A percentile compares a stretch with the other conserved stretches of the same genome.
Evolutionary conservation across 2,329 filamentous ascomycete species (phyloP).

Genomic region (Paecilomyces formosus): DNA sequence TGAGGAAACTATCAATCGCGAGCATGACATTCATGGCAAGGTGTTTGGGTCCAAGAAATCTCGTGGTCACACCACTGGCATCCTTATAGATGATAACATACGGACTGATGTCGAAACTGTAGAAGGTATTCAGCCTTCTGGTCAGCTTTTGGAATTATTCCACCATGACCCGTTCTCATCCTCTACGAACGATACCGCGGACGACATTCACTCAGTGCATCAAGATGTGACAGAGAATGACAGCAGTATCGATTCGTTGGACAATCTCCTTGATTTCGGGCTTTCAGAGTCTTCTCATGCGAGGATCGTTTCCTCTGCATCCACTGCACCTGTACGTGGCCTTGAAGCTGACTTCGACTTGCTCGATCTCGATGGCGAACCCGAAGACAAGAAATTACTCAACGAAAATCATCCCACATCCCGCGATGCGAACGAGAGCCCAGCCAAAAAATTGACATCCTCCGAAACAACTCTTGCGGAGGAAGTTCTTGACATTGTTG

Average conservation of each 20-base stretch:
- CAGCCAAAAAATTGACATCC: not conserved
- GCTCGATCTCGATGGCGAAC: slow-evolving; percentile 10
- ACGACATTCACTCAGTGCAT: not conserved
- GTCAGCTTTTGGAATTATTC: slow-evolving; percentile 28
- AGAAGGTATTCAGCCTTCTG: slow-evolving; percentile 23
- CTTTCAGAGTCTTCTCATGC: slow-evolving; percentile 1
- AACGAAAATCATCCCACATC: not conserved
- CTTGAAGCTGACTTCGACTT: slow-evolving; percentile 2
- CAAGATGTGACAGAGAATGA: not conserved
- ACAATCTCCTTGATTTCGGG: slow-evolving; percentile 15
- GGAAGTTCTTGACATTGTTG: slow-evolving; percentile 12
- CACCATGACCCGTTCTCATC: slow-evolving; percentile 6
- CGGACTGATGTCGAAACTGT: slow-evolving; percentile 22
- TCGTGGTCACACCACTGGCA: not conserved
- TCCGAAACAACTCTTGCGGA: not conserved
- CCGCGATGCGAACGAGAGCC: not conserved
- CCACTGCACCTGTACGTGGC: not conserved
- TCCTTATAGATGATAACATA: not conserved
- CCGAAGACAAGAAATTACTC: not conserved
- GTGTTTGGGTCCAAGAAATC: not conserved
- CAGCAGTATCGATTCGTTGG: slow-evolving; percentile 7
- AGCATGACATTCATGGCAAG: slow-evolving; percentile 1
- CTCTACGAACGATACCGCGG: slow-evolving; percentile 3
- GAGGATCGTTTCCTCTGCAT: not conserved
- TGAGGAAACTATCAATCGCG: slow-evolving; percentile 8